phyloP scores from a whole-genome alignment of 306 rosid species.

The Acacia acuminata region DNA sequence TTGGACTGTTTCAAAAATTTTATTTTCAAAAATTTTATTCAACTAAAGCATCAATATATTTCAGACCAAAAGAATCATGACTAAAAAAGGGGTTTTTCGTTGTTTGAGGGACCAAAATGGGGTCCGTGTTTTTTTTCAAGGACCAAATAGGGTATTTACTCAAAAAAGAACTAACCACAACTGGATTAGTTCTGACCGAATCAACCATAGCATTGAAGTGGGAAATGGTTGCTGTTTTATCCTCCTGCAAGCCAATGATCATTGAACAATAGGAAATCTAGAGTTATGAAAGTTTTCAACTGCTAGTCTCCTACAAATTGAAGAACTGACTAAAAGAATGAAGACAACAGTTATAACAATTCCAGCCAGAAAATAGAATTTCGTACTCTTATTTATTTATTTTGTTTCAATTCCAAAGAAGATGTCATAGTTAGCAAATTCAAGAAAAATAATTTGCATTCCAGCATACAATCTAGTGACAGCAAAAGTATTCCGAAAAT shows the following conservation, averaged over 20 bases:
- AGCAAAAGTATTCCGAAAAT: conserved; percentile 3
- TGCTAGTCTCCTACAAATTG: conserved; percentile 21
- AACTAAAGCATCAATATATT: conserved; percentile 2
- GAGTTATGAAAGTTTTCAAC: conserved; percentile 15
- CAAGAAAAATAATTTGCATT: conserved; percentile 11
- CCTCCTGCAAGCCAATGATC: conserved; percentile 61
- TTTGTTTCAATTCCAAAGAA: conserved; percentile 5
- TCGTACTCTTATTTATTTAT: not conserved
- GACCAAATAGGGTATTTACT: too few relatives aligned
- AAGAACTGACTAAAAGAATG: conserved; percentile 3
- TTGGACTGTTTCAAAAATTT: not conserved
- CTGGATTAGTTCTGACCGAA: conserved; percentile 59
- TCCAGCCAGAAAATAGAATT: conserved; percentile 9
- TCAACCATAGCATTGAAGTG: conserved; percentile 57
- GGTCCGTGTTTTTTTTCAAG: too few relatives aligned
- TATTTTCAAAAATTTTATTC: too few relatives aligned
- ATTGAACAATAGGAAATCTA: conserved; percentile 10
- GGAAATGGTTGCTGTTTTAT: conserved; percentile 59
- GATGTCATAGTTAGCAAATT: conserved; percentile 7
- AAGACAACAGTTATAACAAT: conserved; percentile 6
- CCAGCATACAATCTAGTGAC: not conserved
- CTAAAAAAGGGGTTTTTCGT: too few relatives aligned
- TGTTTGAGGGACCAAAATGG: too few relatives aligned
- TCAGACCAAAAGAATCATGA: conserved; percentile 26
- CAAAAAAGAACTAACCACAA: conserved; percentile 61